Evolutionary conservation across 441 rosid genomes (phyloP), one percentile per base, ranked within the genome.

Genomic region (Populus hybrid): DNA sequence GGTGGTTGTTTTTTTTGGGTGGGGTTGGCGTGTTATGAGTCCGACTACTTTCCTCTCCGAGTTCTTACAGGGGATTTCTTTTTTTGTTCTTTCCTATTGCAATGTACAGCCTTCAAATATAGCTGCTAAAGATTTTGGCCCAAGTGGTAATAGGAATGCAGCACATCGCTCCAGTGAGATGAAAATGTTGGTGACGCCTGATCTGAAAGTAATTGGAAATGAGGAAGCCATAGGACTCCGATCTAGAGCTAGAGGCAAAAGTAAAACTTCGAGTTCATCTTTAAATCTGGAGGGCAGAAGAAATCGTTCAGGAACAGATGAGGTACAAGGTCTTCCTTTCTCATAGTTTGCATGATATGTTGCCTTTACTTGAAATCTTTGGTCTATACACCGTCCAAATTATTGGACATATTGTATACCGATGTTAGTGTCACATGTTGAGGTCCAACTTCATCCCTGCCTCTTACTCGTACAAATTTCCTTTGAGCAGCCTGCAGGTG

Each of bases 401-500:
- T 35, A 5, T 34, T 6, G 14, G 79, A 67, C 61, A 28, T 1
- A 21, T 24, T 21, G 28, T 71, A 23, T n/a, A 34, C 40, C 19
- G 16, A 70, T 73, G 69, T 46, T 67, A 69, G 36, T 5, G 32
- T 72, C 11, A 26, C 66, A 30, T 3, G 30, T 67, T 80, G 40
- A 40, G 70, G 24, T 71, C 19, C 68, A 16, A 24, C 65, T 24
- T 61, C 53, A 23, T 67, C 63, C 80, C 50, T 40, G 73, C 78
- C 46, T 70, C 42, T 70, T 63, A 21, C 24, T 26, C 65, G 65
- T 67, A 57, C 50, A 72, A 19, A 21, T 72, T 81, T 73, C 79
- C 67, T 84, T 78, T 81, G 64, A 65, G 79, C 86, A 86, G 87
- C 82, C 78, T 75, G 75, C 82, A 69, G 80, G 72, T 77, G 73